A percentile compares a stretch with the other conserved stretches of the same genome.
Conservation (phyloP, 2,329 filamentous ascomycete species). For the Fusarium irregulare region DNA sequence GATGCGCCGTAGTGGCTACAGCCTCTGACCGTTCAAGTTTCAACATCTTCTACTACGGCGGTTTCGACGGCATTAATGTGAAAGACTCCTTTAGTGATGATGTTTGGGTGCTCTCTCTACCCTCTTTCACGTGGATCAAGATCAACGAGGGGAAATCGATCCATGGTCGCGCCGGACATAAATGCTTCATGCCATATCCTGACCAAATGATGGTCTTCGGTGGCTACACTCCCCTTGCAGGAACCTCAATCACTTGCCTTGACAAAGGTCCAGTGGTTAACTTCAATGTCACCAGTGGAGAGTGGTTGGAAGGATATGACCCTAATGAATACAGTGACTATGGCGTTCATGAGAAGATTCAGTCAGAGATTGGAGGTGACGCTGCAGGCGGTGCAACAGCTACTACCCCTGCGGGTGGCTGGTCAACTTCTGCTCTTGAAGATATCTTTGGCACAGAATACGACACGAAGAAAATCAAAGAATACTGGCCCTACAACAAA, state of each 20-base stretch:
- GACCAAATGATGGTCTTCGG: slow-evolving; percentile 84
- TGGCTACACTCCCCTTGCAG: slow-evolving; percentile 63
- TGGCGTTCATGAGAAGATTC: slow-evolving; percentile 72
- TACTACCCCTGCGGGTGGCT: slow-evolving; percentile 71
- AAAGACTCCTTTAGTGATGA: slow-evolving; percentile 65
- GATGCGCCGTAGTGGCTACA: slow-evolving; percentile 79
- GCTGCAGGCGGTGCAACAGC: slow-evolving; percentile 75
- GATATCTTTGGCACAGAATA: slow-evolving; percentile 68
- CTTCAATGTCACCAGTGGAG: slow-evolving; percentile 77
- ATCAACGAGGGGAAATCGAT: slow-evolving; percentile 58
- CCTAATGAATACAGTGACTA: slow-evolving; percentile 74
- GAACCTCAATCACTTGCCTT: slow-evolving; percentile 56
- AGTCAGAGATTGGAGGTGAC: slow-evolving; percentile 74
- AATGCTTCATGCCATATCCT: slow-evolving; percentile 80
- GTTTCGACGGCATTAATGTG: slow-evolving; percentile 68
- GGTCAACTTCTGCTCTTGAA: slow-evolving; percentile 61
- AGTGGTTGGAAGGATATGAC: slow-evolving; percentile 78
- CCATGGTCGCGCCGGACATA: slow-evolving; percentile 76
- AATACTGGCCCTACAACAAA: slow-evolving; percentile 69
- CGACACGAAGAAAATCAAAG: slow-evolving; percentile 64
- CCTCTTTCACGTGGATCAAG: slow-evolving; percentile 82
- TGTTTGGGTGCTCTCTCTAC: slow-evolving; percentile 84
- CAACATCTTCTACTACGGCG: slow-evolving; percentile 88
- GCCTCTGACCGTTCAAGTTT: slow-evolving; percentile 78
- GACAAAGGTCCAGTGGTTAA: slow-evolving; percentile 67